Evolutionary conservation across 2,329 filamentous ascomycete genomes (phyloP), one percentile per base, ranked within the genome.

Genomic region (Elsinoe perseae): DNA sequence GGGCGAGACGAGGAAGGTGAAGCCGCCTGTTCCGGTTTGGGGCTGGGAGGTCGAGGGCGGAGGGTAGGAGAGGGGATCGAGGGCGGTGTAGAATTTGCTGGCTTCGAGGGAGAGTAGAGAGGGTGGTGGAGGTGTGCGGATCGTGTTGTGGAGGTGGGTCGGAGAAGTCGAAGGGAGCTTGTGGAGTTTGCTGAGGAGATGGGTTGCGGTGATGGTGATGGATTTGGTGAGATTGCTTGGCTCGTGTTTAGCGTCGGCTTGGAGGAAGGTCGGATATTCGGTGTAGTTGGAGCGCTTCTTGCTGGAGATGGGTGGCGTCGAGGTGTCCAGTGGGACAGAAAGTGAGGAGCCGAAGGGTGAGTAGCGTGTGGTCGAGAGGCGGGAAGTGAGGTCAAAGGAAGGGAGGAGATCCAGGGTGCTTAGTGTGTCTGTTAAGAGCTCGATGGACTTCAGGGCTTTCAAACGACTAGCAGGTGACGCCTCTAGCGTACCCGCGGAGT

Each of bases 401-500:
- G 52, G 68, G 3, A 75, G 76, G 48, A 80, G 75, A 4, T 93
- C 87, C 18, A 82, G 78, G 36, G 78, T 77, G 66, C 88, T 90
- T 69, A 87, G 74, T 1, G 76, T 70, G 7, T 83, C 80, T 9
- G 77, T 72, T 59, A 84, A 80, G 1, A 70, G 66, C 16, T 80
- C 79, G 50, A 83, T 79, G 2, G 73, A 72, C 20, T 72, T 69
- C 1, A 89, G 69, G 12, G 71, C 62, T 9, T 66, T 61, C 6
- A 53, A 27, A 38, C 27, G 40, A 23, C 12, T 50, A 23, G 36
- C 23, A 2, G 32, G 9, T 16, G 34, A 7, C 8, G 28, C 36
- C 42, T 14, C 23, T 18, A 28, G 3, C n/a, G 38, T 20, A 23
- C 25, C 38, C 14, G 9, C n/a, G 32, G 43, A 8, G n/a, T 21